Evolutionary conservation across 192 early-diverging fungal species (phyloP), one percentile per base, ranked within the genome.

Genomic region (Coemansia asiatica): DNA sequence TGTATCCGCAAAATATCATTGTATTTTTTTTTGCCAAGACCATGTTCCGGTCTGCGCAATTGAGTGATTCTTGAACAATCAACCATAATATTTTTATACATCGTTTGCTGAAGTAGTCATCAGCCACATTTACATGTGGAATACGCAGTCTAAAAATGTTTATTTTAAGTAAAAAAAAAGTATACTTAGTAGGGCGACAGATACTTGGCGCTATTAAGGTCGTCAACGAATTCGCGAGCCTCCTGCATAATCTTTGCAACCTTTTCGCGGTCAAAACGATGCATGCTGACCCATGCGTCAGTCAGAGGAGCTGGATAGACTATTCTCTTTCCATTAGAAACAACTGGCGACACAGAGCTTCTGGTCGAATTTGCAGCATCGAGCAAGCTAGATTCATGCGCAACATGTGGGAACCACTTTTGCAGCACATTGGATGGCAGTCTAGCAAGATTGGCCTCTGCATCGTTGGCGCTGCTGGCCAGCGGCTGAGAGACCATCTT

Each of bases 271-370:
- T 83, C 63, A 21, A 83, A 69, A 28, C 50, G 46, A 56, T 83
- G 75, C 81, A 83, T 83, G 36, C 28, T 62, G 58, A 83, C 64
- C 81, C 81, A 83, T 56, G 57, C 68, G 16, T 74, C 67, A 0
- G 75, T 69, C 16, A 78, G 74, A 31, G 71, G 65, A 40, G 63
- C 68, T 23, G 81, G 75, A 26, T 68, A 68, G 4, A 68, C 63
- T 53, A 83, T 60, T 22, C 23, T 51, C 25, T 61, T 63, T 61
- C 67, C 67, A 26, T 19, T 50, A 31, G 61, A 25, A 18, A 2
- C 4, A 25, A 15, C 56, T 1, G 58, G 25, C 4, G 51, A 15
- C 35, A 61, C 12, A 4, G 53, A 31, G 29, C 53, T 49, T 5
- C 60, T 50, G n/a, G 67, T 57, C 15, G 68, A 63, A 55, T 69